Evolutionary conservation across 2,329 filamentous ascomycete genomes (phyloP), one percentile per base, ranked within the genome.

Genomic region (Fusarium brachygibbosum): DNA sequence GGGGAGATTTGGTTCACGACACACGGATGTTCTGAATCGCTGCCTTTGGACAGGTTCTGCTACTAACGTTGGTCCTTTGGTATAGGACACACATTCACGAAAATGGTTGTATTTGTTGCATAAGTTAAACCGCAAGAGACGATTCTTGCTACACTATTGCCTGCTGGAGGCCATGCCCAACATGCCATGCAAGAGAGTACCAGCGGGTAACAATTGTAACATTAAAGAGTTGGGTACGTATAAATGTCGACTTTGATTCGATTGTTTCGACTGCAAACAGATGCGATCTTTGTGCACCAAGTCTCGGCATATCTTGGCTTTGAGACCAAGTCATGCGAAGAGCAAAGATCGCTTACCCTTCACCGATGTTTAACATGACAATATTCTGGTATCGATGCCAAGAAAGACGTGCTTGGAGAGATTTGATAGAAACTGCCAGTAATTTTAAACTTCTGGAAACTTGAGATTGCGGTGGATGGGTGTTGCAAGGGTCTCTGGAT

Each of bases 381-480:
- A 14, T 28, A n/a, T 10, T 57, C 14, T 32, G 17, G 50, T 21
- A 28, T 41, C 38, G 41, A 65, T 37, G 62, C 62, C 61, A 65
- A 65, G 62, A 64, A 46, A 65, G 32, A 19, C 17, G 35, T 34
- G 23, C 19, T 37, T 25, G 12, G 44, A n/a, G 37, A 21, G n/a
- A 38, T 10, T 48, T 40, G 21, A 42, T n/a, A 35, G 32, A 66
- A 52, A 37, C 31, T 51, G 32, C 6, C 29, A 46, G 59, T 59
- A 65, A 65, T 65, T 65, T 64, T 49, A 61, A 52, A 59, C 52
- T 41, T 51, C 29, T 46, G 44, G 16, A 59, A 60, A 48, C 40
- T 48, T 25, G 61, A 65, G 56, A 58, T 62, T 58, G 61, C 61
- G 49, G 54, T 66, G 60, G 61, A 28, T 42, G 23, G 23, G 28